Evolutionary conservation across 495 filamentous ascomycete genomes (phyloP).

Genomic region (Penicillium samsonianum): DNA sequence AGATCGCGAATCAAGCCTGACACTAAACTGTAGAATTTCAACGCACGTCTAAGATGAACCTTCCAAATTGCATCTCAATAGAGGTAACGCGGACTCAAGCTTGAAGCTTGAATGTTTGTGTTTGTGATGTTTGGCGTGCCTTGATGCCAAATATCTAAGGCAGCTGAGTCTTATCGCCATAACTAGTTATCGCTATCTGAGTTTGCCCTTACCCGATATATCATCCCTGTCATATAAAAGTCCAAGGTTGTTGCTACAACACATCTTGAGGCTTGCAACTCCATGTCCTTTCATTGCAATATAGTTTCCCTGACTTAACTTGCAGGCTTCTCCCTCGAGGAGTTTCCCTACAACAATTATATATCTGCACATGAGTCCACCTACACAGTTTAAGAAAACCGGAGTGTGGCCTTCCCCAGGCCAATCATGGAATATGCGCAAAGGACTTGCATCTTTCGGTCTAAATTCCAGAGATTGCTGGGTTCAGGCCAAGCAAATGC

Average conservation of each 20-base stretch:
- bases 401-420: background rate
- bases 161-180: slow-evolving; percentile 4
- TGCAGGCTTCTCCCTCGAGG: background rate
- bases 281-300: background rate
- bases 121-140: slow-evolving; percentile 24
- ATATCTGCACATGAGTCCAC: background rate
- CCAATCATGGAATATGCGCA: background rate
- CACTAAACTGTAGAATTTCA: background rate
- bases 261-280: background rate
- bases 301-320: background rate
- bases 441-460: background rate
- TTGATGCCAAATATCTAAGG: slow-evolving; percentile 4
- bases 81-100: slow-evolving; percentile 4
- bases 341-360: background rate
- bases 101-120: slow-evolving; percentile 16
- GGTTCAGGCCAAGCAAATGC: background rate
- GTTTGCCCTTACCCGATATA: background rate
- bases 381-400: background rate
- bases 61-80: background rate
- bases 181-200: slow-evolving; percentile 12
- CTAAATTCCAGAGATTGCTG: background rate
- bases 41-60: background rate
- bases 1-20: background rate
- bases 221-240: background rate
- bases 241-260: background rate